These are phyloP conservation scores for Penicillium sp. DNA, from an alignment of 2,329 filamentous ascomycete species.

Conservation along the genomic window DNA sequence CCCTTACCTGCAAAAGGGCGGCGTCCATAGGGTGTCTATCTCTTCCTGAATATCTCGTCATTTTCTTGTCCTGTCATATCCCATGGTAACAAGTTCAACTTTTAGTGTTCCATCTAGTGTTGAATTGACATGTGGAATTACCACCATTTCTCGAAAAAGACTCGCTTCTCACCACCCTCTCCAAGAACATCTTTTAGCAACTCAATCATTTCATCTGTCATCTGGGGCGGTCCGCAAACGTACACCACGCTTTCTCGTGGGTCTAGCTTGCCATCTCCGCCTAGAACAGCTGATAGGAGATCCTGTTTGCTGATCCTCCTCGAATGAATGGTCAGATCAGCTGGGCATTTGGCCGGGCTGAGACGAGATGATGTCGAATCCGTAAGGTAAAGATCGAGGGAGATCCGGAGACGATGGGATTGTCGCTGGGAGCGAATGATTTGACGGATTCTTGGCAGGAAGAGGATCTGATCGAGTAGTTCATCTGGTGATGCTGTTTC, in stretches of 20 bases:
- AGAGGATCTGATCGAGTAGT: conserved; percentile 45
- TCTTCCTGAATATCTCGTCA: conserved; percentile 21
- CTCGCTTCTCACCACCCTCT: conserved; percentile 47
- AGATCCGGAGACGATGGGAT: conserved; percentile 31
- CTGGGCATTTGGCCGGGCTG: conserved; percentile 14
- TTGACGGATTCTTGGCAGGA: conserved; percentile 49
- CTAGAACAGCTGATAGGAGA: conserved; percentile 35
- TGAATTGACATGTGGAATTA: conserved; percentile 31
- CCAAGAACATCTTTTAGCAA: conserved; percentile 41
- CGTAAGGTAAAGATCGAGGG: conserved; percentile 41
- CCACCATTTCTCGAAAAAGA: conserved; percentile 68
- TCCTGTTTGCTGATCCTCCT: conserved; percentile 42
- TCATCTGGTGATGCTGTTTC: conserved; percentile 12
- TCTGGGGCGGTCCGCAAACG: conserved; percentile 66
- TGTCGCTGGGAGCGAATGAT: conserved; percentile 36
- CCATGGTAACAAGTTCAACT: background rate
- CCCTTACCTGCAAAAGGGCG: conserved; percentile 26
- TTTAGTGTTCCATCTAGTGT: background rate
- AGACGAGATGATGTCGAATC: conserved; percentile 19
- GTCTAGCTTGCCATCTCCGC: conserved; percentile 31
- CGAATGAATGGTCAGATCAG: conserved; percentile 31
- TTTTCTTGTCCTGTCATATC: conserved; percentile 11
- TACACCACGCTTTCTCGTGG: conserved; percentile 58
- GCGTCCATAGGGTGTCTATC: conserved; percentile 21
- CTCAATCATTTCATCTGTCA: conserved; percentile 68